Conservation (phyloP, 495 filamentous ascomycete genomes). For the Penicillium turbatum region DNA sequence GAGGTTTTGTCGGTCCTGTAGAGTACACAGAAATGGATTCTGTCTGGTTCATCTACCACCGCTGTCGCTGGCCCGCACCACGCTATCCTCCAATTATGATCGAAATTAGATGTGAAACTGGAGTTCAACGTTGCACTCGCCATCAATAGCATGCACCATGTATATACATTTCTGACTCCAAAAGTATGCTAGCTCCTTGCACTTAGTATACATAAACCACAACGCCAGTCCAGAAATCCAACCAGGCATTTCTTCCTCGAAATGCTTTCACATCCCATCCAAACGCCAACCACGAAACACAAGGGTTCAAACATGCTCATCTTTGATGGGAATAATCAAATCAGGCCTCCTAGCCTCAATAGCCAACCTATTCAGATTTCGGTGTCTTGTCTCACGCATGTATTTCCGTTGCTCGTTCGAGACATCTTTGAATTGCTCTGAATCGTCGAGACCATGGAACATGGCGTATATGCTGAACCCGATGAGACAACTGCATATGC, state of each 20-base stretch:
- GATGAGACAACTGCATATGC: slow-evolving; percentile 19
- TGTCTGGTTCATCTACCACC: too few species aligned
- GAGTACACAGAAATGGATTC: too few species aligned
- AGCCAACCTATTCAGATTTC: slow-evolving; percentile 22
- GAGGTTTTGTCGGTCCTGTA: too few species aligned
- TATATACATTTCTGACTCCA: not conserved
- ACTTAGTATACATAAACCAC: not conserved
- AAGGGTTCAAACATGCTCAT: slow-evolving; percentile 9
- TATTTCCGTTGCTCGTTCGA: slow-evolving; percentile 23
- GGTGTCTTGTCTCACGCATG: slow-evolving; percentile 26
- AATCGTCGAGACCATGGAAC: slow-evolving; percentile 20
- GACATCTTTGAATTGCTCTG: slow-evolving; percentile 6
- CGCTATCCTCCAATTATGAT: not conserved
- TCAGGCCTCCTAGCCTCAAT: slow-evolving; percentile 19
- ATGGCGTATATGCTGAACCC: slow-evolving; percentile 23
- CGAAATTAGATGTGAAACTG: too few species aligned
- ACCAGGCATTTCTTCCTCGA: not conserved
- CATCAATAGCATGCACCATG: not conserved
- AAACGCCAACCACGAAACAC: not conserved
- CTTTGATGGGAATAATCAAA: slow-evolving; percentile 21
- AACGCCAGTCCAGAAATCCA: not conserved
- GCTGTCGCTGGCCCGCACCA: not conserved
- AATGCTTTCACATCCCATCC: not conserved
- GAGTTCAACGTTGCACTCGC: too few species aligned
- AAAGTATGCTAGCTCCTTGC: not conserved